Evolutionary conservation across 2,329 filamentous ascomycete species (phyloP).

Genomic region (Xylaria sp.): DNA sequence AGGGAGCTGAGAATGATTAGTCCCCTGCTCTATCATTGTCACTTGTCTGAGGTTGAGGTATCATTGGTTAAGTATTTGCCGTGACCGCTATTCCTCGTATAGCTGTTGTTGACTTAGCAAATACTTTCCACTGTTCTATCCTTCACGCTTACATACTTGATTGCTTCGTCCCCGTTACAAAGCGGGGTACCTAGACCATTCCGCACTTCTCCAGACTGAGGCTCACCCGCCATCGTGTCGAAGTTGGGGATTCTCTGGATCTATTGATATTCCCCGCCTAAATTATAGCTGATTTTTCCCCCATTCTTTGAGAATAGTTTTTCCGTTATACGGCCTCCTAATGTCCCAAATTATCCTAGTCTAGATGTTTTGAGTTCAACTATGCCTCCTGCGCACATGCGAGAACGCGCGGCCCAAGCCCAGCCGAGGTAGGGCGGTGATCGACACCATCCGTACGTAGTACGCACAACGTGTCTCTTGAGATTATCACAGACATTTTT

Average conservation of each 20-base stretch:
- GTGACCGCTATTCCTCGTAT: slow-evolving; percentile 2
- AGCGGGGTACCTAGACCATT: slow-evolving; percentile 11
- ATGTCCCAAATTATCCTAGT: slow-evolving; percentile 8
- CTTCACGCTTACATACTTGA: slow-evolving; percentile 1
- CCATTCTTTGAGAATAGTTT: background rate
- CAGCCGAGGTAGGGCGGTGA: background rate
- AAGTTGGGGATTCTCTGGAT: slow-evolving; percentile 12
- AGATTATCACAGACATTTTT: background rate
- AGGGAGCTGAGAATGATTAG: slow-evolving; percentile 13
- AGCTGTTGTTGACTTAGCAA: slow-evolving; percentile 5
- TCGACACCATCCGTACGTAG: background rate
- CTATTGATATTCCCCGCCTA: background rate
- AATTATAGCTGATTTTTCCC: background rate
- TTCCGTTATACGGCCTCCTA: background rate
- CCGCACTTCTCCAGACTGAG: slow-evolving; percentile 10
- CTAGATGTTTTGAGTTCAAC: background rate
- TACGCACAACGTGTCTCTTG: background rate
- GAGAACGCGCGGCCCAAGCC: slow-evolving; percentile 15
- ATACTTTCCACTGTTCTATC: slow-evolving; percentile 4
- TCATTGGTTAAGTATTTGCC: slow-evolving; percentile 14
- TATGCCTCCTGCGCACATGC: background rate
- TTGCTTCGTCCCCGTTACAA: background rate
- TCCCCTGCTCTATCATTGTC: slow-evolving; percentile 6
- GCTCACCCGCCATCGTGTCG: background rate
- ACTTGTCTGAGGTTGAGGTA: background rate